Evolutionary conservation across 108 stramenopile species (phyloP).

Genomic region (Nitzschia putrida): DNA sequence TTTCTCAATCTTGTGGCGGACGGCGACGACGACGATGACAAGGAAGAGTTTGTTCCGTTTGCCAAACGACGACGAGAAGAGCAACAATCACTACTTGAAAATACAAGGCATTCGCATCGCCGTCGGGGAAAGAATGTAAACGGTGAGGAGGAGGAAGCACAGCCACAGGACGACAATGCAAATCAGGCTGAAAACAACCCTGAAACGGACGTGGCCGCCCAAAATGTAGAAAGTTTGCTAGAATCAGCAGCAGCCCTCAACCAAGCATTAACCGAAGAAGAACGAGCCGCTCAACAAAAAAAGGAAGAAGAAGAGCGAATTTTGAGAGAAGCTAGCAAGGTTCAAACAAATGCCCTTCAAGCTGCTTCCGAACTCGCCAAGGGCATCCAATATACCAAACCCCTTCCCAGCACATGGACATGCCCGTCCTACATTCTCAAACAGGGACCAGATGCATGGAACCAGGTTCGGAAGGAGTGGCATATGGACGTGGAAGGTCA

Average conservation of each 20-base stretch:
- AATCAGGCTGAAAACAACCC: conserved; percentile 17
- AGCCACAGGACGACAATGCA: conserved; percentile 1
- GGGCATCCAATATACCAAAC: conserved; percentile 77
- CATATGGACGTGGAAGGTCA: conserved; percentile 95
- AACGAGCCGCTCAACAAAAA: conserved; percentile 58
- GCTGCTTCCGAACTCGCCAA: conserved; percentile 91
- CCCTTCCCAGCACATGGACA: conserved; percentile 89
- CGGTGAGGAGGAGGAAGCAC: conserved; percentile 4
- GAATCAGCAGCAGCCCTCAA: conserved; percentile 86
- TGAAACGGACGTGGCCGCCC: conserved; percentile 26
- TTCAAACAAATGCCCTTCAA: conserved; percentile 95
- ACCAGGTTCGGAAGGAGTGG: conserved; percentile 89
- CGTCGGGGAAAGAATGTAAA: conserved; percentile 10
- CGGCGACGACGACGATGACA: background rate
- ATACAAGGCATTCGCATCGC: conserved; percentile 21
- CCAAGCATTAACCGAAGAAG: conserved; percentile 52
- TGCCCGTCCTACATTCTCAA: conserved; percentile 76
- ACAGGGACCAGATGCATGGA: conserved; percentile 72
- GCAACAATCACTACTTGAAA: conserved; percentile 17
- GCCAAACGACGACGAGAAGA: conserved; percentile 23
- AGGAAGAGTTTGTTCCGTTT: conserved; percentile 21
- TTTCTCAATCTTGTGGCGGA: background rate
- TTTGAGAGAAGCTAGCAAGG: conserved; percentile 89
- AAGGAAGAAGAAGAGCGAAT: conserved; percentile 88
- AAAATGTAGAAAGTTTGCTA: conserved; percentile 61